These are phyloP conservation scores for Cyanidioschyzon merolae DNA, from an alignment of 23 red algal species.

Conservation along the genomic window DNA sequence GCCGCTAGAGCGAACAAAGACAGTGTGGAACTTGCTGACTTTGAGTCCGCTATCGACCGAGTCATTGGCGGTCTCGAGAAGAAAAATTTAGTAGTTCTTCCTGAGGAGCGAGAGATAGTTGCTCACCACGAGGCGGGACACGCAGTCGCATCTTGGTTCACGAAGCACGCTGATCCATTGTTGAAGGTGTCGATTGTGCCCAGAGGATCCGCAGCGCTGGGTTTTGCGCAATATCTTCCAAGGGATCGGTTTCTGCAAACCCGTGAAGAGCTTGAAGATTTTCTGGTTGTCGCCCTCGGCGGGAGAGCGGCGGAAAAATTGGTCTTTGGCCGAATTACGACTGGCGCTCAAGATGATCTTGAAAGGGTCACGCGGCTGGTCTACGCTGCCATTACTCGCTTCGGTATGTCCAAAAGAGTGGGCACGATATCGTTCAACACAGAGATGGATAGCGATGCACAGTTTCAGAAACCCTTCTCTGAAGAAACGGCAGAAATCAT, in stretches of 20 bases:
- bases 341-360: conserved; percentile 92
- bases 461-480: conserved; percentile 88
- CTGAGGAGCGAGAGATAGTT: conserved; percentile 81
- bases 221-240: conserved; percentile 98
- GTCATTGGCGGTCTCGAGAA: conserved; percentile 97
- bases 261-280: conserved; percentile 70
- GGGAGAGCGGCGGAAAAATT: conserved; percentile 82
- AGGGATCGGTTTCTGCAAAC: conserved; percentile 70
- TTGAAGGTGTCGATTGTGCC: conserved; percentile 99
- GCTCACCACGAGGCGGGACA: conserved; percentile 99
- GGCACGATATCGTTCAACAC: conserved; percentile 77
- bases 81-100: conserved; percentile 88
- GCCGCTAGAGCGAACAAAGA: conserved; percentile 62
- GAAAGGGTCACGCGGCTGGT: conserved; percentile 72
- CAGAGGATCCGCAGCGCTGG: conserved; percentile 85
- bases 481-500: conserved; percentile 91
- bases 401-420: conserved; percentile 78
- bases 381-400: conserved; percentile 78
- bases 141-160: conserved; percentile 94
- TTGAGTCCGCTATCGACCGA: conserved; percentile 84
- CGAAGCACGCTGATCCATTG: conserved; percentile 81
- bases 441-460: conserved; percentile 36
- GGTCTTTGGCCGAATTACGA: conserved; percentile 72
- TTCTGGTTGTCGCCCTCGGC: conserved; percentile 81
- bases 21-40: conserved; percentile 67